Conservation (phyloP, 148 eudicot species). For the Oxyria digyna region DNA sequence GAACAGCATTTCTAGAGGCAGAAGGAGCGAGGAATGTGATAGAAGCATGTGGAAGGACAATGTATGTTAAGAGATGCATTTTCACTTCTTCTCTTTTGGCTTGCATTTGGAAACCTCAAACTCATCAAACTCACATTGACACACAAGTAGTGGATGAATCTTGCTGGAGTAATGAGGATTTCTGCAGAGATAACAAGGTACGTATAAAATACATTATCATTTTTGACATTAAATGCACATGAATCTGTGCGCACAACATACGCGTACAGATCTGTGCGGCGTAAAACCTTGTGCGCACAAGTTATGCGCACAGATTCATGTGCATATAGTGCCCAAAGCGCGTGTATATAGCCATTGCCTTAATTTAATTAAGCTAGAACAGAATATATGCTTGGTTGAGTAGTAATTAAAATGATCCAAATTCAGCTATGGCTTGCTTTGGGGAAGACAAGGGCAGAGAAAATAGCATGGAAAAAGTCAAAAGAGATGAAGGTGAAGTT, state of each 20-base stretch:
- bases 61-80: conserved; percentile 18
- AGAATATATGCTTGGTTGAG: too few species aligned
- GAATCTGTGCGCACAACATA: too few species aligned
- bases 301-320: too few species aligned
- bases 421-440: conserved; percentile 26
- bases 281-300: too few species aligned
- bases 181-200: conserved; percentile 25
- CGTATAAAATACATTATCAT: too few species aligned
- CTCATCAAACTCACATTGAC: not conserved
- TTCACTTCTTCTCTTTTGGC: conserved; percentile 25
- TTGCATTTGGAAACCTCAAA: conserved; percentile 16
- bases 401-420: too few species aligned
- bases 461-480: conserved; percentile 19
- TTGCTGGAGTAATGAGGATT: conserved; percentile 23
- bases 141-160: conserved; percentile 13
- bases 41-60: conserved; percentile 25
- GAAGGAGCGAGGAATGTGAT: conserved; percentile 23
- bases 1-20: conserved; percentile 19
- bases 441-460: conserved; percentile 28
- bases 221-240: too few species aligned
- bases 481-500: conserved; percentile 18
- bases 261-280: too few species aligned
- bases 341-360: too few species aligned
- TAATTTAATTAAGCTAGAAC: too few species aligned
- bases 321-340: too few species aligned